These are phyloP conservation scores for Cytospora leucostoma DNA, from an alignment of 2,329 filamentous ascomycete species.

Conservation along the genomic window DNA sequence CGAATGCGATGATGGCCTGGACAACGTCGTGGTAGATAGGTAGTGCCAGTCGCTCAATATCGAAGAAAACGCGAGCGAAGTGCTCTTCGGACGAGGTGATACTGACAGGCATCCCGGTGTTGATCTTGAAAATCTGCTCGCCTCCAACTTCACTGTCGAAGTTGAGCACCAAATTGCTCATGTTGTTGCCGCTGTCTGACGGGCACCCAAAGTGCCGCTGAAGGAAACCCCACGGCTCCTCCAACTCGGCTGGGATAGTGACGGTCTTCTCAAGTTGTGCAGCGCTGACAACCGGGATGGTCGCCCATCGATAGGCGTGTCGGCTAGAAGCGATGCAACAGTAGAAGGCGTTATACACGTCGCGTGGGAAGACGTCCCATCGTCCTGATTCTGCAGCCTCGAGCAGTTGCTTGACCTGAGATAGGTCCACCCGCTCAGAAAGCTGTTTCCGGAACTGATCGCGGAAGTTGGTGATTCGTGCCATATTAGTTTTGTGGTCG, in stretches of 20 bases:
- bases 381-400: slow-evolving; percentile 32
- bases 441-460: slow-evolving; percentile 30
- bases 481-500: slow-evolving; percentile 34
- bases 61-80: slow-evolving; percentile 37
- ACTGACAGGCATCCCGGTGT: slow-evolving; percentile 6
- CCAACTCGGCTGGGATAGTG: slow-evolving; percentile 36
- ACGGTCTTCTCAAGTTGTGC: slow-evolving; percentile 38
- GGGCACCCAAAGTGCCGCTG: slow-evolving; percentile 37
- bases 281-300: slow-evolving; percentile 38
- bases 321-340: slow-evolving; percentile 36
- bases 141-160: slow-evolving; percentile 30
- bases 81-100: slow-evolving; percentile 32
- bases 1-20: slow-evolving; percentile 32
- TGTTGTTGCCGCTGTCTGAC: slow-evolving; percentile 38
- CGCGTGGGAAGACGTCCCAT: slow-evolving; percentile 34
- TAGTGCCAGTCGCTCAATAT: slow-evolving; percentile 35
- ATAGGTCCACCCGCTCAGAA: slow-evolving; percentile 31
- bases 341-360: slow-evolving; percentile 40
- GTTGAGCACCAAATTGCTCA: slow-evolving; percentile 37
- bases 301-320: slow-evolving; percentile 41
- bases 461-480: slow-evolving; percentile 31
- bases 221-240: slow-evolving; percentile 36
- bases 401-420: slow-evolving; percentile 31
- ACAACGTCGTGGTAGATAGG: slow-evolving; percentile 37
- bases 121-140: slow-evolving; percentile 16